Evolutionary conservation across 169 alveolate species (phyloP), one percentile per base, ranked within the genome.

Genomic region (Plasmodium knowlesi): DNA sequence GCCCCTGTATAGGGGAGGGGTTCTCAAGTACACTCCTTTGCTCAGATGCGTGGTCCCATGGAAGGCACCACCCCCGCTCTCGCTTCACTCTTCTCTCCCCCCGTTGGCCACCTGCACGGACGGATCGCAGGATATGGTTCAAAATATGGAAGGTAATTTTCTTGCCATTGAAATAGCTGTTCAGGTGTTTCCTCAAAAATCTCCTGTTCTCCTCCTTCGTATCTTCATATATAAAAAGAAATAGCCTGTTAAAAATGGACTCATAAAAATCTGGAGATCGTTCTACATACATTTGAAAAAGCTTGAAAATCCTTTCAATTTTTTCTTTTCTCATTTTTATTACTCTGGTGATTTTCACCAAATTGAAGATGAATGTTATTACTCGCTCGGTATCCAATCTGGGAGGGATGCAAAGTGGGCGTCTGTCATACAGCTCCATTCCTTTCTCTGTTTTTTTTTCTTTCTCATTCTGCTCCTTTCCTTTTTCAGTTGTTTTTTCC

Each of bases 201-300:
- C 19, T 25, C 32, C 67, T 89, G 46, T 79, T 79, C 46, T 89
- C 89, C 34, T 41, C 32, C 71, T 79, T 89, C 22, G 89, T 79
- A 14, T 89, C 90, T 39, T 89, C 78, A 73, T 79, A 89, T 76
- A 89, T 89, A 57, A 89, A 89, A 79, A 89, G 83, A 8, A 79
- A 89, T 4, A 89, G 16, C 32, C 34, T 54, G 61, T 78, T 78
- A 79, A 78, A 89, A 78, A 79, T 14, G 71, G 82, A 39, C 6
- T 6, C 67, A 22, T 43, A 34, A 50, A 79, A 79, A 79, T 89
- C 37, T 12, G 46, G 37, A 30, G 71, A 78, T n/a, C 79, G 78
- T 12, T 89, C 73, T 25, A 41, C 34, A 71, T 89, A 89, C 34
- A 54, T 79, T 57, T 61, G 71, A 25, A 89, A 28, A 8, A 89